Evolutionary conservation across 2,329 filamentous ascomycete species (phyloP).

Genomic region (Fusarium sp.): DNA sequence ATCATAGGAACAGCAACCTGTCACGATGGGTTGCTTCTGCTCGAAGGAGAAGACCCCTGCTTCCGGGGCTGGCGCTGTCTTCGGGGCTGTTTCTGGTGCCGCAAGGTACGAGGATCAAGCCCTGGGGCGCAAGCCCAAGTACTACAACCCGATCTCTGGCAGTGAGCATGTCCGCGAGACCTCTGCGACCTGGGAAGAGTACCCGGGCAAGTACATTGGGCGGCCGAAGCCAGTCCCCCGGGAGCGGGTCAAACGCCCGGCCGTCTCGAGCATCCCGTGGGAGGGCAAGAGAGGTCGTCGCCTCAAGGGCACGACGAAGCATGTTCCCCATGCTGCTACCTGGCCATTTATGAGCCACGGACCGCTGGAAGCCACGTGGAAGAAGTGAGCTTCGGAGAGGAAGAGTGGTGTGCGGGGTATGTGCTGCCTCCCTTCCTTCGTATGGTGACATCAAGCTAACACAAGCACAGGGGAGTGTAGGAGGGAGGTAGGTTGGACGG

Average conservation of each 20-base stretch:
- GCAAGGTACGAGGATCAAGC: slow-evolving; percentile 7
- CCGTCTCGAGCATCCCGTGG: not conserved
- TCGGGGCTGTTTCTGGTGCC: not conserved
- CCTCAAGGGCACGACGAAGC: no score
- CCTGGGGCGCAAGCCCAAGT: not conserved
- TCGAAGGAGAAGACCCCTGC: not conserved
- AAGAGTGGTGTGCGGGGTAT: no score
- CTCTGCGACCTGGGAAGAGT: slow-evolving; percentile 17
- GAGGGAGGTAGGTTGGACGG: no score
- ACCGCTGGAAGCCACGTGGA: no score
- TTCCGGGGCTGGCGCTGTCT: not conserved
- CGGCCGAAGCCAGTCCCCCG: slow-evolving; percentile 4
- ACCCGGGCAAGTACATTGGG: slow-evolving; percentile 10
- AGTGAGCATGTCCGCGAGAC: not conserved
- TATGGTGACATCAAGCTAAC: no score
- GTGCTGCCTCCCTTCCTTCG: no score
- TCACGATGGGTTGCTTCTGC: slow-evolving; percentile 1
- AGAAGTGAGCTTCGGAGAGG: no score
- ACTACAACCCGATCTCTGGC: slow-evolving; percentile 6
- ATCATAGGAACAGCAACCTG: not conserved
- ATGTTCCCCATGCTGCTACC: no score
- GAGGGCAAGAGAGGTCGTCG: no score
- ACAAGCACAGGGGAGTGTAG: no score
- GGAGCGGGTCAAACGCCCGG: not conserved
- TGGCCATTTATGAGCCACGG: no score